Percentiles rank a stretch among this genome's conserved stretches.
Conservation (phyloP, 352 stramenopile species). For the Globisporangium camurandrum region DNA sequence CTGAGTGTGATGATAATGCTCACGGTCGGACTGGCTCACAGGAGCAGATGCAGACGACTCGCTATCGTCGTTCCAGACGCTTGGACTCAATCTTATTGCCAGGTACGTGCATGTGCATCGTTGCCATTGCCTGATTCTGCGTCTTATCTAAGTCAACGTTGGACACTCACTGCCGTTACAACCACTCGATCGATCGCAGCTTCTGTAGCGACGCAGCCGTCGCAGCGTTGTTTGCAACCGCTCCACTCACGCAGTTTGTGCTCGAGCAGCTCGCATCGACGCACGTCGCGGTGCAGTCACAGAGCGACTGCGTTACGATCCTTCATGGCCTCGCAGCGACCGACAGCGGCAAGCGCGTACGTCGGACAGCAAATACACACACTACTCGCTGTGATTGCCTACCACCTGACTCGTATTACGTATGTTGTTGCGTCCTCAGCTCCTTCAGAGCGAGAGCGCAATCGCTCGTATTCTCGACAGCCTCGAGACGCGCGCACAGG, state of each 20-base stretch:
- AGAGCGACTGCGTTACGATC: slow-evolving; percentile 47
- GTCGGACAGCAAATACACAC: background rate
- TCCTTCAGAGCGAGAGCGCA: slow-evolving; percentile 34
- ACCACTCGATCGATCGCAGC: slow-evolving; percentile 23
- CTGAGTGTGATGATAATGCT: no score
- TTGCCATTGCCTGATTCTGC: no score
- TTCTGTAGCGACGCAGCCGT: slow-evolving; percentile 54
- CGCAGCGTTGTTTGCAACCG: slow-evolving; percentile 49
- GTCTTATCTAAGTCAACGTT: no score
- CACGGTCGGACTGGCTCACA: no score
- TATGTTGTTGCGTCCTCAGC: slow-evolving; percentile 21
- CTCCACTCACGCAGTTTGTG: slow-evolving; percentile 47
- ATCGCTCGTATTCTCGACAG: slow-evolving; percentile 37
- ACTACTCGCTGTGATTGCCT: slow-evolving; percentile 11
- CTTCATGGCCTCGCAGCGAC: slow-evolving; percentile 32
- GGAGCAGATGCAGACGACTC: slow-evolving; percentile 32
- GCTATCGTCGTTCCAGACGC: slow-evolving; percentile 65
- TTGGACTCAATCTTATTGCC: slow-evolving; percentile 76
- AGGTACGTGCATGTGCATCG: slow-evolving; percentile 43
- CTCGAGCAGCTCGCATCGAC: slow-evolving; percentile 38
- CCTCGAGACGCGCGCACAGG: slow-evolving; percentile 27
- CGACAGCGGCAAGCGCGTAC: slow-evolving; percentile 38
- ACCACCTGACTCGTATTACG: no score
- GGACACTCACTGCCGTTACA: background rate
- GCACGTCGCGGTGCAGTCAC: slow-evolving; percentile 16